Percentiles rank a stretch among this genome's conserved stretches.
These are phyloP conservation scores for Raphanus sativus DNA, from an alignment of 345 rosid genomes.

Conservation along the genomic window DNA sequence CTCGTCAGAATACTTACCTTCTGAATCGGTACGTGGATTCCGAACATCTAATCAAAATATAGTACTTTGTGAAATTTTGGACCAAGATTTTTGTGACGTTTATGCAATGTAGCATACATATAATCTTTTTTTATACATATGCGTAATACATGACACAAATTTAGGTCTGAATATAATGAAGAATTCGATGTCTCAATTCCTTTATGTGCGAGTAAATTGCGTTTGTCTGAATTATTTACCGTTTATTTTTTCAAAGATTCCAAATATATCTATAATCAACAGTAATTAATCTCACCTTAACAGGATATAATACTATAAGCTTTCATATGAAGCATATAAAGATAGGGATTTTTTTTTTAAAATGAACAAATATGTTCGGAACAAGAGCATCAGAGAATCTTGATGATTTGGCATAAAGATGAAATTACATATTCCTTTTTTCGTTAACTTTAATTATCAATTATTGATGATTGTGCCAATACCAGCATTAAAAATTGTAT, in stretches of 20 bases:
- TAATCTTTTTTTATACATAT: neutral
- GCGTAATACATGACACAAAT: neutral
- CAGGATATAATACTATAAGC: neutral
- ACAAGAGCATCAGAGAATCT: slow-evolving; percentile 36
- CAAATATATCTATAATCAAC: neutral
- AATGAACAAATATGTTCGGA: slow-evolving; percentile 6
- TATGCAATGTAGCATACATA: neutral
- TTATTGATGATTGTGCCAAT: neutral
- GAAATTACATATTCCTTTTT: neutral
- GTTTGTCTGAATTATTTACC: neutral
- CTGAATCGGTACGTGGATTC: neutral
- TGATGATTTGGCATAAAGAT: slow-evolving; percentile 12
- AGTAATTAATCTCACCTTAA: neutral
- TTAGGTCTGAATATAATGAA: neutral
- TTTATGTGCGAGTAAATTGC: neutral
- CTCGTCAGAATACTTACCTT: neutral
- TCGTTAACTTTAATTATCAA: neutral
- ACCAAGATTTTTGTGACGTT: neutral
- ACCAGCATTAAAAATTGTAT: neutral
- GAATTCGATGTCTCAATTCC: neutral
- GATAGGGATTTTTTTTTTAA: neutral
- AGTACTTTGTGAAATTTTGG: neutral
- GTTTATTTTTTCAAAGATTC: neutral
- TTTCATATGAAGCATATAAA: slow-evolving; percentile 1
- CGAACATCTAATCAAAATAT: neutral